Evolutionary conservation across 2,329 filamentous ascomycete genomes (phyloP).

Genomic region (Aspergillus neoniger): DNA sequence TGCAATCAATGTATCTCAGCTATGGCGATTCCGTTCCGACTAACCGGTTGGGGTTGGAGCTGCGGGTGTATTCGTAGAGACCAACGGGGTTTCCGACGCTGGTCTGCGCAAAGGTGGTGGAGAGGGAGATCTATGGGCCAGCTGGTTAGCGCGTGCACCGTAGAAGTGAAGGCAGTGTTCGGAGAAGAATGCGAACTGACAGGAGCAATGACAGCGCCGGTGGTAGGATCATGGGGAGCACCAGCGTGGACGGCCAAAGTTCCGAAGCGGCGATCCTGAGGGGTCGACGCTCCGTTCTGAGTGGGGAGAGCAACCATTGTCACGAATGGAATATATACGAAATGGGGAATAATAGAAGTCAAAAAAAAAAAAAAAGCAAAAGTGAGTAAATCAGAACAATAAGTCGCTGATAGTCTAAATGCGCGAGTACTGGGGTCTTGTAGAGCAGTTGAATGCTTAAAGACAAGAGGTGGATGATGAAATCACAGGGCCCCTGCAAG

Average conservation of each 20-base stretch:
- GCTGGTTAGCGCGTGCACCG: conserved; percentile 2
- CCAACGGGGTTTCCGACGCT: conserved; percentile 85
- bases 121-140: conserved; percentile 76
- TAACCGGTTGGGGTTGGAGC: conserved; percentile 83
- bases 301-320: conserved; percentile 27
- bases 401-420: neutral
- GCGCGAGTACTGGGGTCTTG: neutral
- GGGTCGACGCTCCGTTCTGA: conserved; percentile 52
- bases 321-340: conserved; percentile 5
- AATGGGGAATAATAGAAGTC: neutral
- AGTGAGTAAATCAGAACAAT: neutral
- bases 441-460: neutral
- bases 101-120: conserved; percentile 93
- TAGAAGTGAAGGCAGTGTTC: neutral
- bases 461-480: neutral
- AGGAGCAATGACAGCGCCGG: conserved; percentile 92
- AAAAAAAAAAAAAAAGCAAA: conserved; percentile 2
- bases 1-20: neutral
- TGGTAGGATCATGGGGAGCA: conserved; percentile 83
- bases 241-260: conserved; percentile 95
- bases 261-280: conserved; percentile 79
- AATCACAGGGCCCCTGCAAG: conserved; percentile 1
- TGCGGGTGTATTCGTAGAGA: conserved; percentile 88
- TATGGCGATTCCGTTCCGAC: conserved; percentile 15
- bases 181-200: conserved; percentile 41